phyloP scores from a whole-genome alignment of 176 grass and related monocot genomes.

The Carex pumila region DNA sequence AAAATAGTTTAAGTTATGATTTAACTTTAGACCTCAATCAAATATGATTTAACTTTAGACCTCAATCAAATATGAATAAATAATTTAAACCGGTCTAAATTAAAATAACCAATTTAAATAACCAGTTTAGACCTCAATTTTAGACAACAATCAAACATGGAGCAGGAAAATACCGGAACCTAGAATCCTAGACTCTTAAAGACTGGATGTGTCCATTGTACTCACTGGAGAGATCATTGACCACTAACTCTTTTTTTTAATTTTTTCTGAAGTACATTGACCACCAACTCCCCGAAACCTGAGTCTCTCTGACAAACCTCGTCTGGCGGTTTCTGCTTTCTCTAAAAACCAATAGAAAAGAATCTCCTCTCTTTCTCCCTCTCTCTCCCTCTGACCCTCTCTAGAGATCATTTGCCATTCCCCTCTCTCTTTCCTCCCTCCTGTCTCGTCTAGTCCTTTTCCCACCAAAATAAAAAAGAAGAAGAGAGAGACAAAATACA shows the following conservation, averaged over 20 bases:
- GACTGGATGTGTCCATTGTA: background rate
- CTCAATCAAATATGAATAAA: no score
- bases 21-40: no score
- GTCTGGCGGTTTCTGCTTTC: background rate
- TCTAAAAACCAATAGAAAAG: background rate
- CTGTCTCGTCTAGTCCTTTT: background rate
- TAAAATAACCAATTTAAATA: no score
- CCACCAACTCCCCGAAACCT: background rate
- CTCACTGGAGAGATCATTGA: background rate
- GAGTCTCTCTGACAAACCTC: slow-evolving; percentile 22
- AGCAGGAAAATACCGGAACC: background rate
- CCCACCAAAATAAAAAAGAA: background rate
- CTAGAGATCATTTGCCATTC: background rate
- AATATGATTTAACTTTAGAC: no score
- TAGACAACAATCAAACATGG: no score
- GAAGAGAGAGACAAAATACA: background rate
- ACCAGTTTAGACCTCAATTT: no score
- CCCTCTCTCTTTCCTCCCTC: background rate
- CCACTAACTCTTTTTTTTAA: background rate
- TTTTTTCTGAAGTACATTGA: no score
- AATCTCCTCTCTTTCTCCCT: background rate
- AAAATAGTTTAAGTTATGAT: no score
- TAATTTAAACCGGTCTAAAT: no score
- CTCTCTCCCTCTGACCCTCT: background rate
- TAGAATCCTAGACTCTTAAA: background rate